Percentiles rank a stretch among this genome's conserved stretches.
Conservation (phyloP, 2,329 filamentous ascomycete species). For the Ophiostoma montium region DNA sequence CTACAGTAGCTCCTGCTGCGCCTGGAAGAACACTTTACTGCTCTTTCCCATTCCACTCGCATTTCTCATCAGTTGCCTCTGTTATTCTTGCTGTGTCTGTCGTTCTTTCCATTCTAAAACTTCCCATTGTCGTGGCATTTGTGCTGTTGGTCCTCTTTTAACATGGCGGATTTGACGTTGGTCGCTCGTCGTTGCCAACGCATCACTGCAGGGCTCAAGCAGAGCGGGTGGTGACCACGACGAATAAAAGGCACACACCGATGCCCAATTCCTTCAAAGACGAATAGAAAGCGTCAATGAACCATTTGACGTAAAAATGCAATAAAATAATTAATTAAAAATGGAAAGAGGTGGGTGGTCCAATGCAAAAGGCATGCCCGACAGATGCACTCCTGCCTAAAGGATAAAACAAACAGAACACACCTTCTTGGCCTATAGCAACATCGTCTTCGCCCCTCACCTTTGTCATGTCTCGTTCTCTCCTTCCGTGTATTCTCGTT, state of each 20-base stretch:
- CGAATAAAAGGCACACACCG: neutral
- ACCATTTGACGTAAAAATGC: neutral
- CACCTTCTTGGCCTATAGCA: neutral
- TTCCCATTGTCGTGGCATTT: neutral
- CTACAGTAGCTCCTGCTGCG: neutral
- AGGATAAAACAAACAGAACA: slow-evolving; percentile 12
- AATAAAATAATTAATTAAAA: neutral
- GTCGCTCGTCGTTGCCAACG: slow-evolving; percentile 10
- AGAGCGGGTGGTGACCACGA: slow-evolving; percentile 4
- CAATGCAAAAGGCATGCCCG: slow-evolving; percentile 22
- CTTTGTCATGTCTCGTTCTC: neutral
- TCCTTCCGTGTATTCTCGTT: neutral
- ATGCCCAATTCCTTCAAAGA: neutral
- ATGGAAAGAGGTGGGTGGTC: neutral
- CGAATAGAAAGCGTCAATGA: no score
- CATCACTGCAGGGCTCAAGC: slow-evolving; percentile 10
- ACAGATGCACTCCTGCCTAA: slow-evolving; percentile 35
- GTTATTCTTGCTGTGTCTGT: neutral
- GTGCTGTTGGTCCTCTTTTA: neutral
- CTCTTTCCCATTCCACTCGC: neutral
- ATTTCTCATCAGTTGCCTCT: neutral
- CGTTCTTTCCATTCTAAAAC: neutral
- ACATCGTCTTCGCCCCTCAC: neutral
- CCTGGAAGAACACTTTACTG: neutral
- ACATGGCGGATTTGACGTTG: neutral